Percentiles rank a stretch among this genome's conserved stretches.
phyloP scores from a whole-genome alignment of 495 filamentous ascomycete genomes.

The Aspergillus egyptiacus region DNA sequence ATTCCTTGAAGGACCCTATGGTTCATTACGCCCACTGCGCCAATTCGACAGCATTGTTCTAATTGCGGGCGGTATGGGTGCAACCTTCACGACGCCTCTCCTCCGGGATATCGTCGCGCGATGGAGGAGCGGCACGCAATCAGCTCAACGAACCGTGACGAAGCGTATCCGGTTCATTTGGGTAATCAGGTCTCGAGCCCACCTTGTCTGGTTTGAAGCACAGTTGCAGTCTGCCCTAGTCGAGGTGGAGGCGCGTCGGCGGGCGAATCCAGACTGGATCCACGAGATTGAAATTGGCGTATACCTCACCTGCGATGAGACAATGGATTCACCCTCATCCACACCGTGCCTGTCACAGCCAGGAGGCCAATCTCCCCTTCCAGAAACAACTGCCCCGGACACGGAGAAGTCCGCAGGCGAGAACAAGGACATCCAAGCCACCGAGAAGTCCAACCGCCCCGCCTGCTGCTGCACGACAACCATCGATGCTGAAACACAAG shows the following conservation, averaged over 20 bases:
- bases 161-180: constrained; percentile 65
- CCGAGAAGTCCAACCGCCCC: no score
- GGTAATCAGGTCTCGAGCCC: constrained; percentile 61
- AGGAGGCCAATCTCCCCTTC: no score
- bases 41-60: constrained; percentile 56
- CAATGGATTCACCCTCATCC: constrained; percentile 20
- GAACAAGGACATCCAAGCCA: no score
- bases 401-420: no score
- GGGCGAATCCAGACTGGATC: constrained; percentile 24
- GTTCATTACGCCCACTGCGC: constrained; percentile 38
- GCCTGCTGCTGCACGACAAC: no score
- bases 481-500: no score
- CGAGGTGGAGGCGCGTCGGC: constrained; percentile 38
- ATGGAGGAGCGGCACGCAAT: constrained; percentile 23
- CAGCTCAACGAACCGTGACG: constrained; percentile 40
- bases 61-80: constrained; percentile 57
- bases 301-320: constrained; percentile 57
- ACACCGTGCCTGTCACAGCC: neutral
- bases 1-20: constrained; percentile 50
- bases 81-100: constrained; percentile 50
- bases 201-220: constrained; percentile 63
- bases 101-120: constrained; percentile 44
- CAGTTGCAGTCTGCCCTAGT: constrained; percentile 53
- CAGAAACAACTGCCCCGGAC: no score
- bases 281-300: constrained; percentile 49